Evolutionary conservation across 371 early-diverging fungal genomes (phyloP).

Genomic region (Mucor velutinosus): DNA sequence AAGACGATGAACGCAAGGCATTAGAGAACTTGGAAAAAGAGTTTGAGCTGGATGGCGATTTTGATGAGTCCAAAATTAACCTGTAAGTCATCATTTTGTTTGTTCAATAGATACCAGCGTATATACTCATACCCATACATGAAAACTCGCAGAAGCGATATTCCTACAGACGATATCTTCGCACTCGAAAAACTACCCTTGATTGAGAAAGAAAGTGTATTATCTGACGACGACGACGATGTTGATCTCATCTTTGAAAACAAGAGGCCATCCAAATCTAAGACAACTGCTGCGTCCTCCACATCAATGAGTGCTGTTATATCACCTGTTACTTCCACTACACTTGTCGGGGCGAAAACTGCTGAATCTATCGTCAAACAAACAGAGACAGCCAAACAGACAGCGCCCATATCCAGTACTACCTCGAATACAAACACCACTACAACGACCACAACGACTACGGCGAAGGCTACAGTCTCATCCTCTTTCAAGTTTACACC

Average conservation of each 20-base stretch:
- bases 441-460: background rate
- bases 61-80: conserved; percentile 32
- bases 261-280: background rate
- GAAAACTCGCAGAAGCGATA: conserved; percentile 3
- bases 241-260: background rate
- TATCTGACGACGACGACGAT: conserved; percentile 22
- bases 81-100: conserved; percentile 8
- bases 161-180: background rate
- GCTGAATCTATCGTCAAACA: background rate
- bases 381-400: background rate
- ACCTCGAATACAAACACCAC: background rate
- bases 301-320: background rate
- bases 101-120: background rate
- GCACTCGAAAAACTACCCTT: background rate
- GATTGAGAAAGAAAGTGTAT: conserved; percentile 18
- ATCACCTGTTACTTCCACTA: background rate
- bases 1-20: conserved; percentile 56
- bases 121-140: background rate
- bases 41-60: conserved; percentile 40
- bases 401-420: background rate
- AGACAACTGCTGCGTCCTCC: background rate
- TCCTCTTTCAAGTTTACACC: conserved; percentile 44
- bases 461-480: background rate
- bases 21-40: conserved; percentile 51
- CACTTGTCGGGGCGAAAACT: background rate